These are phyloP conservation scores for Spongispora temasekensis DNA, from an alignment of 1,284 basidiomycete species.

Conservation along the genomic window DNA sequence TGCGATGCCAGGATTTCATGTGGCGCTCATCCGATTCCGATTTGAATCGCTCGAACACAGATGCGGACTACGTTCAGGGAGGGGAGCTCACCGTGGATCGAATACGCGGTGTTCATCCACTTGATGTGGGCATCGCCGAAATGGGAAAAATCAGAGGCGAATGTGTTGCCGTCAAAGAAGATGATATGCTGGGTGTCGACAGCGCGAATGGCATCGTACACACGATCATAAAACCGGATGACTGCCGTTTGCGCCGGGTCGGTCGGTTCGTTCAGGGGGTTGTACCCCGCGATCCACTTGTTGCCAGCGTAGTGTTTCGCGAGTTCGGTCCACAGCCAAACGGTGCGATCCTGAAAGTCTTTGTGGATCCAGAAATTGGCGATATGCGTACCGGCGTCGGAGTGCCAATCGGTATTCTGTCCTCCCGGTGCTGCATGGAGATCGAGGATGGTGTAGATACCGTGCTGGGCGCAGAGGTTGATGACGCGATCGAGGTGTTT, in stretches of 20 bases:
- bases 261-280: conserved; percentile 76
- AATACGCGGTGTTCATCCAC: conserved; percentile 70
- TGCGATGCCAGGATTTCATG: too few relatives aligned
- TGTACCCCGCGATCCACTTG: conserved; percentile 71
- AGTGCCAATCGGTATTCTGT: conserved; percentile 59
- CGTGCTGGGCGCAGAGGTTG: conserved; percentile 55
- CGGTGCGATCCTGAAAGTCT: conserved; percentile 72
- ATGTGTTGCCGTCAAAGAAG: conserved; percentile 74
- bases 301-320: conserved; percentile 67
- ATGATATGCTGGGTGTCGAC: conserved; percentile 68
- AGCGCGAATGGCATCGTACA: conserved; percentile 62
- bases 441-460: conserved; percentile 63
- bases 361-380: conserved; percentile 73
- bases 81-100: conserved; percentile 71
- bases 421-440: conserved; percentile 64
- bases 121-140: conserved; percentile 59
- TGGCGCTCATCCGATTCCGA: too few relatives aligned
- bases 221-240: conserved; percentile 62
- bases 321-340: conserved; percentile 72
- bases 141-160: conserved; percentile 70
- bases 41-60: too few relatives aligned
- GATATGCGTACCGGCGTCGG: conserved; percentile 53
- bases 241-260: conserved; percentile 57
- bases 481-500: conserved; percentile 65
- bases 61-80: neutral